Percentiles rank a stretch among this genome's conserved stretches.
These are phyloP conservation scores for Fusarium cicatricum DNA, from an alignment of 2,329 filamentous ascomycete genomes.

Conservation along the genomic window DNA sequence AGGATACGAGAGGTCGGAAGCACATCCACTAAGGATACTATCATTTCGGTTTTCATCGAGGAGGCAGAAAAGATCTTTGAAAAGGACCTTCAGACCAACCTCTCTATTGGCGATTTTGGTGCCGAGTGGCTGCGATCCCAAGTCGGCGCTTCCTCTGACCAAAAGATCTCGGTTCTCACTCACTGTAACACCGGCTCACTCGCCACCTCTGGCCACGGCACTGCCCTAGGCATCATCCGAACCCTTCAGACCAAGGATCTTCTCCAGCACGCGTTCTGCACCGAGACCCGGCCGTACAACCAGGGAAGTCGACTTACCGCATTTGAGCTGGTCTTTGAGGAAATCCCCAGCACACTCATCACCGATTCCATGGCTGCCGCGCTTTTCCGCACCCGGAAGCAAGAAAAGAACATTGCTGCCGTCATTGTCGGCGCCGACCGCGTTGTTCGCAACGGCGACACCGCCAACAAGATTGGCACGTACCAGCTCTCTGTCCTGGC, in stretches of 20 bases:
- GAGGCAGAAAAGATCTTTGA: slow-evolving; percentile 87
- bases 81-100: slow-evolving; percentile 88
- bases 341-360: slow-evolving; percentile 89
- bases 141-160: slow-evolving; percentile 55
- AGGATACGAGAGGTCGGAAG: slow-evolving; percentile 62
- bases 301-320: slow-evolving; percentile 94
- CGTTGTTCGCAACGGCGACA: slow-evolving; percentile 95
- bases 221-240: slow-evolving; percentile 91
- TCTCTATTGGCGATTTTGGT: slow-evolving; percentile 82
- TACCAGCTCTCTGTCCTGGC: slow-evolving; percentile 93
- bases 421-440: slow-evolving; percentile 95
- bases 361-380: slow-evolving; percentile 97
- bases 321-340: slow-evolving; percentile 94
- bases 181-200: slow-evolving; percentile 99
- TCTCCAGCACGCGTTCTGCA: slow-evolving; percentile 89
- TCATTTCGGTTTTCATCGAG: slow-evolving; percentile 76
- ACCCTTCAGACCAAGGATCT: slow-evolving; percentile 72
- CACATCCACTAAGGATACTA: slow-evolving; percentile 53
- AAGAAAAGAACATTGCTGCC: slow-evolving; percentile 75
- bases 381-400: slow-evolving; percentile 72
- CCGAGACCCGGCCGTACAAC: slow-evolving; percentile 97
- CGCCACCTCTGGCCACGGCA: slow-evolving; percentile 97
- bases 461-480: slow-evolving; percentile 98
- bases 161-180: slow-evolving; percentile 81
- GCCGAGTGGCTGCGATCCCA: slow-evolving; percentile 81